Base-by-base conservation (phyloP, 495 filamentous ascomycete genomes). In the Hypoxylon lenormandii region DNA sequence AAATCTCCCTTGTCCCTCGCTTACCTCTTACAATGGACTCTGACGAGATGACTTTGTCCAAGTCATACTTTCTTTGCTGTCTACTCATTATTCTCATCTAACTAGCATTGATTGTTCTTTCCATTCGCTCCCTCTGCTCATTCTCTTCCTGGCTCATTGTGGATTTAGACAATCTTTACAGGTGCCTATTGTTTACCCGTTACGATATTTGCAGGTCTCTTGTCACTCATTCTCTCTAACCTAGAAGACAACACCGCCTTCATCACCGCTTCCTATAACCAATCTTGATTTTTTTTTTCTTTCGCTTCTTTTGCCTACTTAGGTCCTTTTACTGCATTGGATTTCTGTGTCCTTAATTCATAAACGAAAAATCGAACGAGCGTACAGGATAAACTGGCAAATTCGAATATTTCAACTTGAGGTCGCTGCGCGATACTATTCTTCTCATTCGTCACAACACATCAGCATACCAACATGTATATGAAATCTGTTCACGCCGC, bases 401-500 rank as follows among this genome's bases (percentile, higher is more conserved):
- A 51, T 64, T 72, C 52, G 13, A 55, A 47, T 45, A 54, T 64
- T 36, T 45, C 55, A 60, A 38, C 6, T 45, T 36, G 54, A 62
- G 21, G 15, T 71, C 57, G 52, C 61, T 54, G 57, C 10, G 52
- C 66, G 60, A 69, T 63, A 60, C 52, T 12, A 6, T 72, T 40
- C 19, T 53, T 52, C 53, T 60, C 42, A 42, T 8, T 5, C 2
- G 3, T 33, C 30, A 33, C 30, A 1, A 33, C 30, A 33, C 30
- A 8, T 33, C 30, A 33, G 6, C 12, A 43, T 43, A 48, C 30
- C 18, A 40, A 45, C 10, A 73, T 73, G 65, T 79, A 74, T 47
- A 51, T 74, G 58, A 79, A 79, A 66, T 77, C 77, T 4, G 36
- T 69, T 42, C 70, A 56, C 13, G 60, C 69, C 36, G 74, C 74